phyloP scores from a whole-genome alignment of 805 yeast species.

The Nematodospora valgi region DNA sequence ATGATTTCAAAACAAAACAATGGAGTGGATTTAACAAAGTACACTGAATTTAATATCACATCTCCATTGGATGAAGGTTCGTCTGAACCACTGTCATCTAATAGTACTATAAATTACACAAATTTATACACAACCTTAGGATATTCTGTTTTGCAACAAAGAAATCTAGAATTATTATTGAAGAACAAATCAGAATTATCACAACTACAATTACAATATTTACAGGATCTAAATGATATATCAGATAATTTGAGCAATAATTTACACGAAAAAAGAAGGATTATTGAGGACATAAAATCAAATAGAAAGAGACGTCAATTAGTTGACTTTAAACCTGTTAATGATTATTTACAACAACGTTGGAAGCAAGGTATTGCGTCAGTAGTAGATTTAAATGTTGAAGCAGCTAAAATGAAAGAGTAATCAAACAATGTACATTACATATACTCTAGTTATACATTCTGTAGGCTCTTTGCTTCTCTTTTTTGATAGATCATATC shows the following conservation, averaged over 20 bases:
- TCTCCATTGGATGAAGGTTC: conserved; percentile 6
- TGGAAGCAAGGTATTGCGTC: conserved; percentile 49
- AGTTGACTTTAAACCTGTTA: conserved; percentile 39
- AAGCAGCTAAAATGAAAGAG: conserved; percentile 17
- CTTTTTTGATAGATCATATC: conserved; percentile 63
- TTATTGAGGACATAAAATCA: conserved; percentile 40
- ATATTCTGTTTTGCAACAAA: conserved; percentile 36
- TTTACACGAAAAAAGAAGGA: conserved; percentile 36
- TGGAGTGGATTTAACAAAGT: conserved; percentile 32
- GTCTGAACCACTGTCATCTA: neutral
- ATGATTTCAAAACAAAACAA: conserved; percentile 9
- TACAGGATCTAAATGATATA: conserved; percentile 20
- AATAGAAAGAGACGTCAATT: conserved; percentile 43
- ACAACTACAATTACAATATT: conserved; percentile 29
- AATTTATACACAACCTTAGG: conserved; percentile 36
- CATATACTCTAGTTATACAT: conserved; percentile 2
- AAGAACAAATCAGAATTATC: conserved; percentile 38
- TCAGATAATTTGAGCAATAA: conserved; percentile 18
- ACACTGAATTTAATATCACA: conserved; percentile 20
- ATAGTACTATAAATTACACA: conserved; percentile 4
- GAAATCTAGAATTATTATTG: conserved; percentile 35
- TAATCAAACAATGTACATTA: conserved; percentile 2
- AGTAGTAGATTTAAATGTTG: conserved; percentile 34
- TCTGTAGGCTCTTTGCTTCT: conserved; percentile 7
- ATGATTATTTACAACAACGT: conserved; percentile 42